Conservation (phyloP, 805 yeast genomes). For the Starmerella bombicola region DNA sequence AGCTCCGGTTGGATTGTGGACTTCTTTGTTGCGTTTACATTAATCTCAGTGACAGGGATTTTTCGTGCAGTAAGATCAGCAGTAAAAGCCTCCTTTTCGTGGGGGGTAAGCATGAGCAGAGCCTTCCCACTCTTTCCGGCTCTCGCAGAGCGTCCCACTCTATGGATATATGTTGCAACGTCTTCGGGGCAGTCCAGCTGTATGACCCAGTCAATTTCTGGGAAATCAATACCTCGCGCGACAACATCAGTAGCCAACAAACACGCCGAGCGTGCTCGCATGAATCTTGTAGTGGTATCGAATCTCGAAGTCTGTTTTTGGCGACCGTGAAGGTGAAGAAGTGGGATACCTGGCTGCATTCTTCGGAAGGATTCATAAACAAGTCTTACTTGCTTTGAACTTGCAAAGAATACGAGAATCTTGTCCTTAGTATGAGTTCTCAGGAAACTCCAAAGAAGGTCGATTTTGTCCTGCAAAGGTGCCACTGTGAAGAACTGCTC, state of each 20-base stretch:
- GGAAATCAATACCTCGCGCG: slow-evolving; percentile 86
- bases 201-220: slow-evolving; percentile 89
- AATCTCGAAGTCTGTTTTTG: slow-evolving; percentile 82
- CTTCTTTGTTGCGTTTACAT: slow-evolving; percentile 59
- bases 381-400: slow-evolving; percentile 83
- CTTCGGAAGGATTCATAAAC: slow-evolving; percentile 78
- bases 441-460: slow-evolving; percentile 73
- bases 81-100: slow-evolving; percentile 61
- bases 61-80: slow-evolving; percentile 47
- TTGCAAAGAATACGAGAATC: slow-evolving; percentile 70
- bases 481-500: slow-evolving; percentile 72
- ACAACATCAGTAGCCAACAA: slow-evolving; percentile 83
- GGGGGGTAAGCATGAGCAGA: slow-evolving; percentile 66
- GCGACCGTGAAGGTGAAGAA: slow-evolving; percentile 75
- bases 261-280: slow-evolving; percentile 68
- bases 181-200: slow-evolving; percentile 90
- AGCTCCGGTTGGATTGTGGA: slow-evolving; percentile 69
- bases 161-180: slow-evolving; percentile 73
- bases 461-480: slow-evolving; percentile 68
- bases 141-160: slow-evolving; percentile 85
- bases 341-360: slow-evolving; percentile 82
- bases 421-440: slow-evolving; percentile 71
- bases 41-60: slow-evolving; percentile 59
- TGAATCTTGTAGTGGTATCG: slow-evolving; percentile 67
- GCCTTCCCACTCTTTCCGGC: slow-evolving; percentile 78